Evolutionary conservation across 192 early-diverging fungal genomes (phyloP).

Genomic region (Podila minutissima): DNA sequence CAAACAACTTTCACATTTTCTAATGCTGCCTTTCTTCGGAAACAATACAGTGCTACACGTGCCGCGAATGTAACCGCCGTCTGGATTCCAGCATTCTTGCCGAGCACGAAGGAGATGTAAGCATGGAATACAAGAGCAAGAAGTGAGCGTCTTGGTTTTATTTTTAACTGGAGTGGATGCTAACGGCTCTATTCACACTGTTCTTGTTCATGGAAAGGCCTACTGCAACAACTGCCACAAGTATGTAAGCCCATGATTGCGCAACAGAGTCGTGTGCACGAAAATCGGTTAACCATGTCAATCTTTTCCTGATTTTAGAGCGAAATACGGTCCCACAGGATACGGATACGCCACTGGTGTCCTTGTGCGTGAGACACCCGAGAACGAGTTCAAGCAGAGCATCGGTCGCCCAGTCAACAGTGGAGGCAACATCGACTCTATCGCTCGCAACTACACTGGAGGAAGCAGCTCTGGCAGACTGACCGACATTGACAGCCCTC

Average conservation of each 20-base stretch:
- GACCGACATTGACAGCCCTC: constrained; percentile 7
- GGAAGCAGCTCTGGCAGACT: constrained; percentile 14
- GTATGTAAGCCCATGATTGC: constrained; percentile 24
- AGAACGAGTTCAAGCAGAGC: constrained; percentile 45
- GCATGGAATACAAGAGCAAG: not conserved
- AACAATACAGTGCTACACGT: constrained; percentile 24
- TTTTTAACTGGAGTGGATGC: not conserved
- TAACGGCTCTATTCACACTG: not conserved
- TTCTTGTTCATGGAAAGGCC: constrained; percentile 40
- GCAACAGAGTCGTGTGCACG: too few relatives aligned
- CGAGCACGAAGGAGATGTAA: constrained; percentile 66
- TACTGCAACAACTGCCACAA: constrained; percentile 67
- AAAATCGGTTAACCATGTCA: not conserved
- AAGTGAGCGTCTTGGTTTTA: not conserved
- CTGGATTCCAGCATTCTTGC: constrained; percentile 63
- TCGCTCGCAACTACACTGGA: constrained; percentile 24
- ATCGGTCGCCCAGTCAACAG: constrained; percentile 35
- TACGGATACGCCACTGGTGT: constrained; percentile 40
- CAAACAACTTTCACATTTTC: not conserved
- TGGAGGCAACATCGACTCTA: constrained; percentile 7
- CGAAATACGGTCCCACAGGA: constrained; percentile 64
- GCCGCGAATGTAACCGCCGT: constrained; percentile 63
- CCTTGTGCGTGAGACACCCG: constrained; percentile 39
- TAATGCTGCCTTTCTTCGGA: not conserved
- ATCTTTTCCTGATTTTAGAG: not conserved